phyloP scores from a whole-genome alignment of 2,329 filamentous ascomycete genomes.

The Neopestalotiopsis clavispora region DNA sequence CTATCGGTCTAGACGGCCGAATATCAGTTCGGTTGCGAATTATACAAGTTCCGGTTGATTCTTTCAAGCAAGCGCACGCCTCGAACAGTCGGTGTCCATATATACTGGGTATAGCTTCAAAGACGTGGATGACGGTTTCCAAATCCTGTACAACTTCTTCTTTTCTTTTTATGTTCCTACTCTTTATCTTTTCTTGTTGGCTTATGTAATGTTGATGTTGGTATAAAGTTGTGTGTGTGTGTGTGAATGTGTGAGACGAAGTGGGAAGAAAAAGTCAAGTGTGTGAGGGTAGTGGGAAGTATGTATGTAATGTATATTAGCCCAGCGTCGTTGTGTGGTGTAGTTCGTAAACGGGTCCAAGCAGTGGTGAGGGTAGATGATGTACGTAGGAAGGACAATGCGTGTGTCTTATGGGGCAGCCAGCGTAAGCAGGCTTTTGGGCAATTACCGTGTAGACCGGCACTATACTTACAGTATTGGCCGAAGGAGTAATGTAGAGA shows the following conservation, averaged over 20 bases:
- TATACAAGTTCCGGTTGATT: not conserved
- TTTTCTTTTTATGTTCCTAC: not conserved
- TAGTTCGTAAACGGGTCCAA: not conserved
- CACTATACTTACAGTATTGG: slow-evolving; percentile 19
- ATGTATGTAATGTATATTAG: slow-evolving; percentile 2
- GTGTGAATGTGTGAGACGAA: not conserved
- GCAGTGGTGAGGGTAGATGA: not conserved
- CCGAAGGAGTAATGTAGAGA: slow-evolving; percentile 5
- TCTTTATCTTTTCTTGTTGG: not conserved
- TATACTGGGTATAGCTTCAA: not conserved
- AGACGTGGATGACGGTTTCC: not conserved
- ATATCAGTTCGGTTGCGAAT: slow-evolving; percentile 3
- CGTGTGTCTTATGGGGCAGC: slow-evolving; percentile 14
- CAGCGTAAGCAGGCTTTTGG: slow-evolving; percentile 14
- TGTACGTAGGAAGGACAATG: slow-evolving; percentile 1
- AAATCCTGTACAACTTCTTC: not conserved
- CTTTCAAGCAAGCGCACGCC: not conserved
- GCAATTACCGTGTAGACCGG: slow-evolving; percentile 13
- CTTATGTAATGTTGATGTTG: not conserved
- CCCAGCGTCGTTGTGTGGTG: not conserved
- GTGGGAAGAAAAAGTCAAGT: not conserved
- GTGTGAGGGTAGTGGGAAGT: not conserved
- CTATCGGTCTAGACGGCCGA: not conserved
- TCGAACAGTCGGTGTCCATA: not conserved
- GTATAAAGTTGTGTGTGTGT: not conserved